Percentiles rank a stretch among this genome's conserved stretches.
Evolutionary conservation across 139 green algal species (phyloP).

Genomic region (Picochlorum costavermella): DNA sequence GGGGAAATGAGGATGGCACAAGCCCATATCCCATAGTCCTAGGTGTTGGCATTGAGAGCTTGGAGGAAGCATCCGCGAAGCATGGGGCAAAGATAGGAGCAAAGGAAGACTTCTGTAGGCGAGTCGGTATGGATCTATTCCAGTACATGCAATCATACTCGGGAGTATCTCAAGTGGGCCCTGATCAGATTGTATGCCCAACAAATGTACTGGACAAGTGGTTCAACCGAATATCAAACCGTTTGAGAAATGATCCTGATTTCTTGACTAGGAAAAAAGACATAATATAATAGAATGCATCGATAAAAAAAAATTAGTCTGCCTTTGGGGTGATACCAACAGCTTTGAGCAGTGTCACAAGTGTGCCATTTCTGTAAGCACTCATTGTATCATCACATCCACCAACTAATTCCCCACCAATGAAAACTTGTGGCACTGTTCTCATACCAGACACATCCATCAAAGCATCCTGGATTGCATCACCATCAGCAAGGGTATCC

Average conservation of each 20-base stretch:
- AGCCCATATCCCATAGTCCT: background rate
- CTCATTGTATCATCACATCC: constrained; percentile 60
- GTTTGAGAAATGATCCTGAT: constrained; percentile 30
- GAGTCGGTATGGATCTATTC: constrained; percentile 41
- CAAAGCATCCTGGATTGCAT: constrained; percentile 52
- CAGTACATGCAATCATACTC: constrained; percentile 36
- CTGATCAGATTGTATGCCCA: constrained; percentile 32
- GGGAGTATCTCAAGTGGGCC: constrained; percentile 17
- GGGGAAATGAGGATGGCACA: constrained; percentile 10
- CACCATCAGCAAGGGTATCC: constrained; percentile 51
- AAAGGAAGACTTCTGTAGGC: constrained; percentile 46
- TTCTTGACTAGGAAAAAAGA: constrained; percentile 27
- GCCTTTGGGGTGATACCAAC: constrained; percentile 20
- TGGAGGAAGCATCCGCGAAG: constrained; percentile 25
- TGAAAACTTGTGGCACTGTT: constrained; percentile 80
- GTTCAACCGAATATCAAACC: constrained; percentile 25
- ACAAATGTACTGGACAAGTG: constrained; percentile 29
- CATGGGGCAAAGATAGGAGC: constrained; percentile 34
- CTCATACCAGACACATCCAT: constrained; percentile 33
- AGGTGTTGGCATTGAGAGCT: constrained; percentile 11
- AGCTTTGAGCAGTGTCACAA: constrained; percentile 32
- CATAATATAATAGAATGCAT: background rate
- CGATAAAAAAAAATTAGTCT: background rate
- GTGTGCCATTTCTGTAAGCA: constrained; percentile 32
- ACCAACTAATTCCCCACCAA: constrained; percentile 55